phyloP scores from a whole-genome alignment of 192 early-diverging fungal species.

The Rhizophlyctis rosea region DNA sequence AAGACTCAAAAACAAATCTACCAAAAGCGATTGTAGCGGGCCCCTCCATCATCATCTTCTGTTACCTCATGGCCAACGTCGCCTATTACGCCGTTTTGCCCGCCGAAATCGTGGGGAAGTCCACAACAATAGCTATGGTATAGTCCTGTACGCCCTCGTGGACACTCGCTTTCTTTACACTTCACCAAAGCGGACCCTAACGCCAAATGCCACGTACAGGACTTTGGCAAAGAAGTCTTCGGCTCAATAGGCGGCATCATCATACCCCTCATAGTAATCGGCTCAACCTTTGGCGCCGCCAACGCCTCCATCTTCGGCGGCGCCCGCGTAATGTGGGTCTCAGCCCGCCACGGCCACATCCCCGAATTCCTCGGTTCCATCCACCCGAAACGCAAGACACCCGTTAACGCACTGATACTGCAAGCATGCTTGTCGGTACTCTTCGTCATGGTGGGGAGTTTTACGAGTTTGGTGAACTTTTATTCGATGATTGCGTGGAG shows the following conservation, averaged over 20 bases:
- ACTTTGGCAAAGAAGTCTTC: constrained; percentile 71
- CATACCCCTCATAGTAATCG: constrained; percentile 69
- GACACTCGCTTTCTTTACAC: not conserved
- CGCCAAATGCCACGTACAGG: constrained; percentile 27
- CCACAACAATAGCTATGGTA: constrained; percentile 23
- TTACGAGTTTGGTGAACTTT: constrained; percentile 70
- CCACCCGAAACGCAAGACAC: constrained; percentile 55
- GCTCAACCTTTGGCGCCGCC: constrained; percentile 71
- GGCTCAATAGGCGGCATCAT: constrained; percentile 63
- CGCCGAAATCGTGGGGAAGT: constrained; percentile 3
- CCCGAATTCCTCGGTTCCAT: constrained; percentile 69
- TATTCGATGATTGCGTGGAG: constrained; percentile 73
- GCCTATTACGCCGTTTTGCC: constrained; percentile 46
- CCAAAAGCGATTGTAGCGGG: constrained; percentile 42
- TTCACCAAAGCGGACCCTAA: not conserved
- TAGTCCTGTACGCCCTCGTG: not conserved
- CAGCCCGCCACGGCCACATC: constrained; percentile 61
- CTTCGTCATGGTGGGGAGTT: constrained; percentile 64
- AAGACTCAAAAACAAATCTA: constrained; percentile 40
- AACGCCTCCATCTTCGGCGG: constrained; percentile 77
- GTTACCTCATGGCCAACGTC: constrained; percentile 44
- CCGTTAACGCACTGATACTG: constrained; percentile 61
- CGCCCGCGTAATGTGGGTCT: constrained; percentile 65
- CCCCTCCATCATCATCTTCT: constrained; percentile 37
- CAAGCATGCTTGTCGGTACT: constrained; percentile 59